A percentile compares a stretch with the other conserved stretches of the same genome.
Evolutionary conservation across 257 asterid genomes (phyloP).

Genomic region (Solanum sejunctum): DNA sequence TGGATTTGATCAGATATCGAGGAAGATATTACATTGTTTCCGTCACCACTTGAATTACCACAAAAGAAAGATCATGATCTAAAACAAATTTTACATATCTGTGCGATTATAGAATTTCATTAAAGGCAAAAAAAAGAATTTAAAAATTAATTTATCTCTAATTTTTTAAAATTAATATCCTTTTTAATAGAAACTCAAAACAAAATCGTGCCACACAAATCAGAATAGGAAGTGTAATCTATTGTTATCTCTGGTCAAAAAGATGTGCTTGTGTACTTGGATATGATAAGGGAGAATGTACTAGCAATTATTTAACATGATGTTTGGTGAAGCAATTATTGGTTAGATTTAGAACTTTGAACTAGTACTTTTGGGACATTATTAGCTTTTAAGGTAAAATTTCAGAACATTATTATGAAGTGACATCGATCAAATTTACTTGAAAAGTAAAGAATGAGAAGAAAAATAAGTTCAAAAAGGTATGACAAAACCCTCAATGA

Average conservation of each 20-base stretch:
- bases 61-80: no score
- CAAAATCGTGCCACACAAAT: not conserved
- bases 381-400: not conserved
- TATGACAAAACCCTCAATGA: not conserved
- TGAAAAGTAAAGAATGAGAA: not conserved
- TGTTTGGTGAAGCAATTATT: not conserved
- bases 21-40: conserved; percentile 15
- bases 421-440: not conserved
- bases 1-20: conserved; percentile 28
- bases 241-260: not conserved
- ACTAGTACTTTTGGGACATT: not conserved
- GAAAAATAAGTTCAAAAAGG: not conserved
- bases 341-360: not conserved
- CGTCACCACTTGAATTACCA: no score
- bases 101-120: no score
- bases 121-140: no score
- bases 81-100: no score
- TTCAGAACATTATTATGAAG: not conserved
- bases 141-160: no score
- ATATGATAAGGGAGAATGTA: not conserved
- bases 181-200: fast-evolving
- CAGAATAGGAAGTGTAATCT: no score
- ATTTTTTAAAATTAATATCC: no score
- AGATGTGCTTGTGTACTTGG: not conserved
- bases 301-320: not conserved